Base-by-base conservation (phyloP, 306 rosid genomes). In the Gastrolobium bilobum region DNA sequence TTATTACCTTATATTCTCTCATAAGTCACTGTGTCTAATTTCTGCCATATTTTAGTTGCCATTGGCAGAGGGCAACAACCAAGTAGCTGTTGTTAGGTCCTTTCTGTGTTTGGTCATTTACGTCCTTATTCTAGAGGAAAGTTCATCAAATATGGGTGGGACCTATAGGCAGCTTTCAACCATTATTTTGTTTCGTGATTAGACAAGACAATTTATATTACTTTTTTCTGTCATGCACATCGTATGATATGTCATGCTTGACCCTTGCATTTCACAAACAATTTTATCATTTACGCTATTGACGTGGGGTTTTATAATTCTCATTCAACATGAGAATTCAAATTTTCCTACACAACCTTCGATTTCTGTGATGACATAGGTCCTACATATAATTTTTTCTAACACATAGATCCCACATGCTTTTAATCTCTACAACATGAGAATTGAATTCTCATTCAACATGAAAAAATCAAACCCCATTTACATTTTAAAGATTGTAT, bases 21-120 rank as follows among this genome's bases (percentile, higher is more conserved):
- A 44, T 50, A 31, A 73, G 65, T 77, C 51, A 47, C 48, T 20
- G 10, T 82, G 68, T 76, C 78, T 33, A 51, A 20, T 64, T 52
- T 51, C 61, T 34, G 35, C 40, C 39, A n/a, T 81, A 7, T 40
- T 58, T 82, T 59, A n/a, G 75, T 82, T 35, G 73, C 0, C 11
- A 8, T n/a, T 15, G 40, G 20, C 63, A 60, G 68, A 53, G 69
- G 51, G 39, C 4, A 38, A 79, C 10, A 70, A 64, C 33, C 71
- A 65, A 72, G 65, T 78, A 29, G 86, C 80, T 38, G n/a, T 70
- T 70, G 79, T 54, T 87, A 63, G 65, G 77, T 76, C 14, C 14
- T 30, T 29, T 43, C 29, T 50, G 29, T 40, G 20, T 61, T 62
- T 70, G 53, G 50, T 46, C 65, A 56, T 54, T 60, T 62, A 5